Base-by-base conservation (phyloP, 495 filamentous ascomycete species). In the Trichoderma virens region DNA sequence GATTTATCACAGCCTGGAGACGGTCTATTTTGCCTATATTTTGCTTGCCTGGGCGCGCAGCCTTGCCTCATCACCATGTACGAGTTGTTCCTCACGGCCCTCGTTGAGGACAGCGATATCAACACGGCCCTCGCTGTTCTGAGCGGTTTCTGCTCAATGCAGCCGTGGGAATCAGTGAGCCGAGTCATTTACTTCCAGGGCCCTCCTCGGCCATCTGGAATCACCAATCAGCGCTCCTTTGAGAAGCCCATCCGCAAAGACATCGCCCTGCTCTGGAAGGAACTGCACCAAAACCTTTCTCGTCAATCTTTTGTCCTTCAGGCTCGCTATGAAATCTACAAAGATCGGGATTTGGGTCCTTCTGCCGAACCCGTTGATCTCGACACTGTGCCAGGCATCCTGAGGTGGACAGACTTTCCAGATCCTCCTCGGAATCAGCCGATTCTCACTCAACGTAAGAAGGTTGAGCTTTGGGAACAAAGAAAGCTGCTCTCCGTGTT, bases 321-420 rank as follows among this genome's bases (percentile, higher is more conserved):
- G 60, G 65, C 69, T 30, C 73, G 74, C 31, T 74, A 75, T 62
- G 72, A 78, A 41, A 64, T 80, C n/a, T 65, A 69, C 8, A 67
- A 66, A 5, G 74, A 80, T 20, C 65, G 69, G 14, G 70, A 78
- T 65, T 67, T 71, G 28, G 69, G 69, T 2, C 16, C 63, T 14
- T 68, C 67, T 61, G 70, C 65, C 25, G 51, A 60, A 27, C 6
- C 31, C 20, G 45, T 45, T 0, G 66, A 74, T 5, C 67, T 73
- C 23, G 67, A 70, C 47, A 59, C 64, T 23, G 23, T 67, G 7
- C 68, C 71, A 0, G 74, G 70, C 34, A 70, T 65, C 31, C 62
- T 81, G 56, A 63, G 74, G 5, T 82, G 77, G 76, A 74, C 68
- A 9, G 78, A 81, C 28, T 41, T 78, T 11, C 79, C 78, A 5